These are phyloP conservation scores for Hypoxylon lienhwacheense DNA, from an alignment of 495 filamentous ascomycete genomes.

Conservation along the genomic window DNA sequence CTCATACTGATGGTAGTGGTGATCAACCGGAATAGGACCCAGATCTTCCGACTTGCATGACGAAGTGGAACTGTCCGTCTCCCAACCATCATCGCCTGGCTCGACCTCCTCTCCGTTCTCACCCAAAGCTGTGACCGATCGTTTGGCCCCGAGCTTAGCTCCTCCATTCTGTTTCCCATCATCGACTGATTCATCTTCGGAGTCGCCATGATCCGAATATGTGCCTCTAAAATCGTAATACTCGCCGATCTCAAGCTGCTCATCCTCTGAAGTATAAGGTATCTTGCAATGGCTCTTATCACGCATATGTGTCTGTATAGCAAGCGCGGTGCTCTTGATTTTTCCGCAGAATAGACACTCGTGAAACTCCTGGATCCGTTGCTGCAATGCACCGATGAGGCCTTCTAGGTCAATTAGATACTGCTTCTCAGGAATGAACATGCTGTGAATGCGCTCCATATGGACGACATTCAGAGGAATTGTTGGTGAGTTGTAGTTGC, in stretches of 20 bases:
- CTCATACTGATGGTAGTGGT: conserved; percentile 61
- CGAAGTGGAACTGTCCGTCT: conserved; percentile 85
- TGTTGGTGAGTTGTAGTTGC: conserved; percentile 74
- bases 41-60: conserved; percentile 79
- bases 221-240: conserved; percentile 97
- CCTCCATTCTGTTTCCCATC: conserved; percentile 55
- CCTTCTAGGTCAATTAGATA: conserved; percentile 82
- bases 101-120: conserved; percentile 54
- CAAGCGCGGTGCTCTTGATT: conserved; percentile 68
- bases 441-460: conserved; percentile 89
- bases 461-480: conserved; percentile 74
- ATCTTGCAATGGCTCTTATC: conserved; percentile 97
- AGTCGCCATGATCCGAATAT: conserved; percentile 76
- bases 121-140: conserved; percentile 48
- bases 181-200: conserved; percentile 59
- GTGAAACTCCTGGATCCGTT: conserved; percentile 76
- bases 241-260: conserved; percentile 94
- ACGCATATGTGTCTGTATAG: conserved; percentile 91
- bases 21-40: conserved; percentile 68
- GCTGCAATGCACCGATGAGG: conserved; percentile 72
- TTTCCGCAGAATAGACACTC: conserved; percentile 77
- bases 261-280: conserved; percentile 83
- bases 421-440: conserved; percentile 89
- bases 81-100: conserved; percentile 78
- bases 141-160: conserved; percentile 59